Conservation (phyloP, 75 land plant species). For the Picea glauca region DNA sequence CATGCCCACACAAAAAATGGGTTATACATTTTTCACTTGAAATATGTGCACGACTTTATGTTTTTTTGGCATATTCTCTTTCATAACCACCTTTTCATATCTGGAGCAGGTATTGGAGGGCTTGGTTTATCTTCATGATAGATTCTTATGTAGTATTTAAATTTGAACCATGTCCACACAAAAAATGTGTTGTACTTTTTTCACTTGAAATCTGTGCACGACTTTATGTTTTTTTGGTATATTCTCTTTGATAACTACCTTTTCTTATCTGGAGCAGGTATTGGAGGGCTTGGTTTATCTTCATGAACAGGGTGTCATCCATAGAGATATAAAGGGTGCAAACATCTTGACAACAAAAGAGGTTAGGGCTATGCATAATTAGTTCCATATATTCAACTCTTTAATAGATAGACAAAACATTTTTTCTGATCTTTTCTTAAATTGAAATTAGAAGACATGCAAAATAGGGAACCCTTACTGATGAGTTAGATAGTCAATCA, state of each 20-base stretch:
- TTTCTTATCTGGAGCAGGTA: constrained; percentile 40
- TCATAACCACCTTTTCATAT: neutral
- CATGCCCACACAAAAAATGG: neutral
- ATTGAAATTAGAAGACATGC: too few relatives aligned
- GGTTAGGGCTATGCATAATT: constrained; percentile 30
- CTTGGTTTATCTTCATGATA: constrained; percentile 86
- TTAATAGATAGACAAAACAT: neutral
- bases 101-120: constrained; percentile 85
- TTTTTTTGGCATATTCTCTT: neutral
- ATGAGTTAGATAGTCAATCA: too few relatives aligned
- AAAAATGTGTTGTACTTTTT: neutral
- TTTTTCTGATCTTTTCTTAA: neutral
- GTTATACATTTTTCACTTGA: neutral
- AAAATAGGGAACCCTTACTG: too few relatives aligned
- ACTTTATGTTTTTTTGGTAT: neutral
- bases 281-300: constrained; percentile 93
- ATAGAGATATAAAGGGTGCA: constrained; percentile 98
- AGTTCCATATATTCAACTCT: neutral
- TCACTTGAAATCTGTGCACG: neutral
- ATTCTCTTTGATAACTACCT: neutral
- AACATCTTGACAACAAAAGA: constrained; percentile 98
- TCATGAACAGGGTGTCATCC: constrained; percentile 98
- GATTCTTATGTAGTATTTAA: too few relatives aligned
- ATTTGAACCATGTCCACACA: neutral
- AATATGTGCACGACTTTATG: neutral